A percentile compares a stretch with the other conserved stretches of the same genome.
Conservation (phyloP, 1,139 yeast species). For the Trichomonascaceae sp. region DNA sequence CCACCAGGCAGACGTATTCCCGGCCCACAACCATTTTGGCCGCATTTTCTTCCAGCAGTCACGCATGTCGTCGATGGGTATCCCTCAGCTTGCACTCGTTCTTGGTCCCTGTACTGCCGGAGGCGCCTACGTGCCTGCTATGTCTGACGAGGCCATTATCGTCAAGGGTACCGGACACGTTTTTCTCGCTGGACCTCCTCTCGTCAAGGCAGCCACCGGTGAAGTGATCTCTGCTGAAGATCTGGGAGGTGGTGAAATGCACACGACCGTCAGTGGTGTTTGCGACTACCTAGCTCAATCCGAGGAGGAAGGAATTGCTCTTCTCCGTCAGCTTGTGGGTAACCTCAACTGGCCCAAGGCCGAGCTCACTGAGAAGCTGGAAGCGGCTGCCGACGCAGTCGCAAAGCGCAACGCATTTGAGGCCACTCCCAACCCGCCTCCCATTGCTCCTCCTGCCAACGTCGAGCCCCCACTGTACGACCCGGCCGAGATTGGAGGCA, state of each 20-base stretch:
- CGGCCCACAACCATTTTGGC: conserved; percentile 27
- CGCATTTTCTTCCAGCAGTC: conserved; percentile 25
- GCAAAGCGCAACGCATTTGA: too few species aligned
- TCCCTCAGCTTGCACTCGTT: conserved; percentile 24
- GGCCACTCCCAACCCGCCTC: conserved; percentile 2
- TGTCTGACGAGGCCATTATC: conserved; percentile 26
- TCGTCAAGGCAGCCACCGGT: conserved; percentile 27
- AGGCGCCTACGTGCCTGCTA: conserved; percentile 28
- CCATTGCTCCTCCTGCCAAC: conserved; percentile 3
- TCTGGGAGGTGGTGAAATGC: conserved; percentile 27
- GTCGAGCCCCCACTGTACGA: conserved; percentile 22
- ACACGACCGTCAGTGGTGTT: conserved; percentile 23
- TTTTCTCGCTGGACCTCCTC: conserved; percentile 26
- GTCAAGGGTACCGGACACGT: conserved; percentile 26
- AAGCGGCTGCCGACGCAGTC: too few species aligned
- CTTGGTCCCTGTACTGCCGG: conserved; percentile 29
- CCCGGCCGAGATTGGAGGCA: conserved; percentile 22
- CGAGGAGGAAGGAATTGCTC: conserved; percentile 25
- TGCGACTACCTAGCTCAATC: conserved; percentile 23
- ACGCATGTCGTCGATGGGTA: conserved; percentile 22
- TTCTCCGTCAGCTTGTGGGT: conserved; percentile 20
- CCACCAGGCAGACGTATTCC: conserved; percentile 26
- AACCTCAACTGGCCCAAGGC: conserved; percentile 18
- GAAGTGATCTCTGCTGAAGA: conserved; percentile 25
- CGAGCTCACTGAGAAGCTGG: background rate